Percentiles rank a stretch among this genome's conserved stretches.
Conservation (phyloP, 768 basidiomycete genomes). For the Collybiopsis luxurians region DNA sequence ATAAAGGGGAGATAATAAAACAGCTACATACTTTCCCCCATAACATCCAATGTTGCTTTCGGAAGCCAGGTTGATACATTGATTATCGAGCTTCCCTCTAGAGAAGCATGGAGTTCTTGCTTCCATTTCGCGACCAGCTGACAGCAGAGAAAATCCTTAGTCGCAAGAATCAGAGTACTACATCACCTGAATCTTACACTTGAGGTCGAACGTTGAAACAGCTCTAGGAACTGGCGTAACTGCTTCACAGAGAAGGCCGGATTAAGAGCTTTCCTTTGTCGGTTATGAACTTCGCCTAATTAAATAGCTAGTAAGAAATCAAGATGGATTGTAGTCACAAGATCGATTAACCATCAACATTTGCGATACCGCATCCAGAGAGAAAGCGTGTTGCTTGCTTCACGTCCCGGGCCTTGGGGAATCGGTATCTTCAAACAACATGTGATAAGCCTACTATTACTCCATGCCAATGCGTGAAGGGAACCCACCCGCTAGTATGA, state of each 20-base stretch:
- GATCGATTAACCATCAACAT: constrained; percentile 29
- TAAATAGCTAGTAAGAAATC: too few species aligned
- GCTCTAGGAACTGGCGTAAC: constrained; percentile 20
- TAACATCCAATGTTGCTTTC: constrained; percentile 31
- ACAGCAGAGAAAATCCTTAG: neutral
- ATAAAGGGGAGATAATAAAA: too few species aligned
- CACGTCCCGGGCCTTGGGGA: constrained; percentile 20
- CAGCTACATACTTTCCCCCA: constrained; percentile 30
- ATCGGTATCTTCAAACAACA: constrained; percentile 20
- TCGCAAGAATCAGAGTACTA: too few species aligned
- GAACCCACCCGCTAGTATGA: constrained; percentile 11
- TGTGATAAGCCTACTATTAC: too few species aligned
- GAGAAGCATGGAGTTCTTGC: neutral
- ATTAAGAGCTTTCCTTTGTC: constrained; percentile 30
- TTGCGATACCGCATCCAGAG: constrained; percentile 21
- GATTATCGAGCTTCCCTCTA: constrained; percentile 11
- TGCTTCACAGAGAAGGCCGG: constrained; percentile 27
- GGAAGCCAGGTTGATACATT: constrained; percentile 23
- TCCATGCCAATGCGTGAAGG: too few species aligned
- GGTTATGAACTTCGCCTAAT: constrained; percentile 20
- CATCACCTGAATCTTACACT: neutral
- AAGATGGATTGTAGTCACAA: too few species aligned
- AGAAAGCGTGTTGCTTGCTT: constrained; percentile 11
- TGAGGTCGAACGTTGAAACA: constrained; percentile 23
- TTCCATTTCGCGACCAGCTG: constrained; percentile 19